Conservation (phyloP, 208 protist species). For the Leishmania martiniquensis region DNA sequence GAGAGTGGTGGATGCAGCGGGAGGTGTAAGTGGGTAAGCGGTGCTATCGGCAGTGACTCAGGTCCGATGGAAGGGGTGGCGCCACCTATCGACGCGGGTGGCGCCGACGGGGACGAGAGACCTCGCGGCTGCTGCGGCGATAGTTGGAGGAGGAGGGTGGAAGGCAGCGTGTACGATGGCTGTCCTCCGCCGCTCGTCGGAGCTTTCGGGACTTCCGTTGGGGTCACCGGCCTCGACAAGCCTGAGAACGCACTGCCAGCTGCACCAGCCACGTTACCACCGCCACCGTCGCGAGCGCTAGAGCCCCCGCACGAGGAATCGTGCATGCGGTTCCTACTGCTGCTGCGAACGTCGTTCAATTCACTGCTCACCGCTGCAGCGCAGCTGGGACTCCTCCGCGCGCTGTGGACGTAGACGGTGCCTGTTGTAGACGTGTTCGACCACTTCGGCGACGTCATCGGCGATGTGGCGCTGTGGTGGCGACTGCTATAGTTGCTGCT, state of each 20-base stretch:
- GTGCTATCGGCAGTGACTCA: not conserved
- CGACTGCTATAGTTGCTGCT: not conserved
- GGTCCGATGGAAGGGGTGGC: not conserved
- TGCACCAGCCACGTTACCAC: not conserved
- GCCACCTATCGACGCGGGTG: not conserved
- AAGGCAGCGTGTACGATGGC: constrained; percentile 16
- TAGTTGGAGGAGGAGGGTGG: constrained; percentile 10
- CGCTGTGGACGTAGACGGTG: constrained; percentile 19
- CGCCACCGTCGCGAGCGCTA: not conserved
- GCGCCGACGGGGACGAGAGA: not conserved
- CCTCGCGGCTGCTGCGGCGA: not conserved
- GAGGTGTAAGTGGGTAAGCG: not conserved
- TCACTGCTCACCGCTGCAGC: not conserved
- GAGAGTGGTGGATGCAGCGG: not conserved
- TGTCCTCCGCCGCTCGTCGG: not conserved
- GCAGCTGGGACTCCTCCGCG: constrained; percentile 3
- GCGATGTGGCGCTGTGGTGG: not conserved
- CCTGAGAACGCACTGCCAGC: not conserved
- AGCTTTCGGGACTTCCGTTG: not conserved
- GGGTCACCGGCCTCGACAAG: not conserved
- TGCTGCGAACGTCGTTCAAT: constrained; percentile 5
- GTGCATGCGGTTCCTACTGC: not conserved
- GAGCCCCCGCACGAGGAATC: not conserved
- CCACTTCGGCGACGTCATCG: constrained; percentile 12
- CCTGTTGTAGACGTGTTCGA: constrained; percentile 16